These are phyloP conservation scores for Areca catechu DNA, from an alignment of 176 grass and related monocot genomes.

Conservation along the genomic window DNA sequence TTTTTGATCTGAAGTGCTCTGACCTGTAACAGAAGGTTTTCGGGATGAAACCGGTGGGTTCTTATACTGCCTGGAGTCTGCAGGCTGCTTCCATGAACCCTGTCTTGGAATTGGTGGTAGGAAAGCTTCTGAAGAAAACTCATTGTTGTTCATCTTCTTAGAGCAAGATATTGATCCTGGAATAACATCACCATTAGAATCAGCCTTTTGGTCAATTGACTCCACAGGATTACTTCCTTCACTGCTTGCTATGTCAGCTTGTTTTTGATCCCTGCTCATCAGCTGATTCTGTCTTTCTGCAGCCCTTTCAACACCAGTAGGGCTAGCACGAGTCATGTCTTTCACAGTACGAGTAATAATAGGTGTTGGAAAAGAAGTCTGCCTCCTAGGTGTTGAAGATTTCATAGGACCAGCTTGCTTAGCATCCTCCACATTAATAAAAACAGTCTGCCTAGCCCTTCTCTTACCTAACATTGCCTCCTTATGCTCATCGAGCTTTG, in stretches of 20 bases:
- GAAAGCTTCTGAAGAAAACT: slow-evolving; percentile 32
- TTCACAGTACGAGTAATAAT: slow-evolving; percentile 84
- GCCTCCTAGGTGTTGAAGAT: slow-evolving; percentile 69
- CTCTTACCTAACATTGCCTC: slow-evolving; percentile 95
- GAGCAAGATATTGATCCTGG: slow-evolving; percentile 24
- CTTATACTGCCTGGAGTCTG: slow-evolving; percentile 64
- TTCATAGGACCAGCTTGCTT: slow-evolving; percentile 91
- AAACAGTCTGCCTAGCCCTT: slow-evolving; percentile 72
- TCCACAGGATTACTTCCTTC: slow-evolving; percentile 50
- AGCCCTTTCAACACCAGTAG: slow-evolving; percentile 29
- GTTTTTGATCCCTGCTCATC: slow-evolving; percentile 46
- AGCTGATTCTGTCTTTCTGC: slow-evolving; percentile 47
- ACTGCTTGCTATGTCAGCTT: slow-evolving; percentile 38
- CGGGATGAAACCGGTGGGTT: slow-evolving; percentile 30
- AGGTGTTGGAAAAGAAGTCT: slow-evolving; percentile 75
- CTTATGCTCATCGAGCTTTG: slow-evolving; percentile 79
- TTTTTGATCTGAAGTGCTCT: slow-evolving; percentile 55
- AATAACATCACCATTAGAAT: slow-evolving; percentile 64
- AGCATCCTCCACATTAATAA: slow-evolving; percentile 93
- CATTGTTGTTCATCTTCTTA: slow-evolving; percentile 53
- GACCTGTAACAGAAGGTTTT: slow-evolving; percentile 35
- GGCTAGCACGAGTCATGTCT: slow-evolving; percentile 42
- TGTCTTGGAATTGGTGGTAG: slow-evolving; percentile 36
- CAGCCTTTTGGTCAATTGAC: slow-evolving; percentile 44
- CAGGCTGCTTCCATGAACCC: slow-evolving; percentile 45